Conservation (phyloP, 495 filamentous ascomycete species). For the Xylaria bambusicola region DNA sequence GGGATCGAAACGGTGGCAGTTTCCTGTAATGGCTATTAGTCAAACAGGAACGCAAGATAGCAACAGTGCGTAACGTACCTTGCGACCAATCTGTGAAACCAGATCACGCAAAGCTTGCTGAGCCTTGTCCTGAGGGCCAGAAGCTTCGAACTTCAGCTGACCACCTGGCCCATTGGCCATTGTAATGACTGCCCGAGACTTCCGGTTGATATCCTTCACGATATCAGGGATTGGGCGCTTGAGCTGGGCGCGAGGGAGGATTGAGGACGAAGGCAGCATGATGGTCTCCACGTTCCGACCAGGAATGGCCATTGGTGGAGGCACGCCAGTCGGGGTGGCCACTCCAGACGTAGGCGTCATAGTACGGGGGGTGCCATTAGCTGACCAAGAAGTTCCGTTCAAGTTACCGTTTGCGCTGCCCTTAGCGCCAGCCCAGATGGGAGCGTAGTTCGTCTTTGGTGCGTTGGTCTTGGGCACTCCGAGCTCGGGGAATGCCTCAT, state of each 20-base stretch:
- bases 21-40: slow-evolving; percentile 52
- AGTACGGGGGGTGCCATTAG: slow-evolving; percentile 53
- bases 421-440: slow-evolving; percentile 58
- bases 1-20: slow-evolving; percentile 76
- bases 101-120: slow-evolving; percentile 84
- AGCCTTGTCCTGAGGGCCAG: slow-evolving; percentile 73
- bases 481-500: slow-evolving; percentile 87
- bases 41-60: neutral
- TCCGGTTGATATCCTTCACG: slow-evolving; percentile 81
- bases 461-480: slow-evolving; percentile 70
- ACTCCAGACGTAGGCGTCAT: slow-evolving; percentile 61
- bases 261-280: slow-evolving; percentile 67
- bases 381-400: slow-evolving; percentile 57
- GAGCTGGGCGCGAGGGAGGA: slow-evolving; percentile 71
- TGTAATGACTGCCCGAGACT: slow-evolving; percentile 81
- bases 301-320: slow-evolving; percentile 67
- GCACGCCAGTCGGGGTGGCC: slow-evolving; percentile 57
- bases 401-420: slow-evolving; percentile 54
- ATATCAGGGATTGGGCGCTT: slow-evolving; percentile 82
- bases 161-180: slow-evolving; percentile 68
- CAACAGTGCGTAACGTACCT: slow-evolving; percentile 52
- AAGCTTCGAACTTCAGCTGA: slow-evolving; percentile 74
- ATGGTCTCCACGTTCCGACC: slow-evolving; percentile 77
- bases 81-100: slow-evolving; percentile 78
- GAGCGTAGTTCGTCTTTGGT: slow-evolving; percentile 54